A percentile compares a stretch with the other conserved stretches of the same genome.
Conservation (phyloP, 1,284 basidiomycete genomes). For the Xerocomus minutiporus region DNA sequence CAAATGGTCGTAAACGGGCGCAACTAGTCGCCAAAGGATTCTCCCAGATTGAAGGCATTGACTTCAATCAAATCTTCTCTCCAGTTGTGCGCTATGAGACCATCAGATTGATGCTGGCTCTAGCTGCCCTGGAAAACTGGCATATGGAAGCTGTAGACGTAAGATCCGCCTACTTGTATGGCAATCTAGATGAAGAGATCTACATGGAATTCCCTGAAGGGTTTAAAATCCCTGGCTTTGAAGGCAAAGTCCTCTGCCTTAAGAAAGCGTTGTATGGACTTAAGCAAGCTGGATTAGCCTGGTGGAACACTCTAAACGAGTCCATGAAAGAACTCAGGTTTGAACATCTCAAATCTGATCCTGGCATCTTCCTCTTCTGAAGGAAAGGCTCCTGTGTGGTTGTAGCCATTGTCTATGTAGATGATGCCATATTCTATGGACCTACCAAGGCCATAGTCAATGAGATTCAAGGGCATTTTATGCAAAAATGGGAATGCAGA, state of each 20-base stretch:
- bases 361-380: too few relatives aligned
- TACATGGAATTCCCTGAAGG: not conserved
- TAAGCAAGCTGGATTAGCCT: not conserved
- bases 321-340: not conserved
- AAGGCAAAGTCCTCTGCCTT: not conserved
- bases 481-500: too few relatives aligned
- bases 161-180: not conserved
- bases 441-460: too few relatives aligned
- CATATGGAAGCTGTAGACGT: not conserved
- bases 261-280: not conserved
- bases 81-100: slow-evolving; percentile 37
- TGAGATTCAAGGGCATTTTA: too few relatives aligned
- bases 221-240: not conserved
- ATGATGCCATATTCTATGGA: too few relatives aligned
- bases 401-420: too few relatives aligned
- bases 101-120: slow-evolving; percentile 33
- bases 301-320: not conserved
- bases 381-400: too few relatives aligned
- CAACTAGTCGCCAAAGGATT: too few relatives aligned
- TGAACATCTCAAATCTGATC: too few relatives aligned
- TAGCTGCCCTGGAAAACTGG: slow-evolving; percentile 13
- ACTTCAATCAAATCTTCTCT: slow-evolving; percentile 39
- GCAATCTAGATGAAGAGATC: not conserved
- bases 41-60: slow-evolving; percentile 15
- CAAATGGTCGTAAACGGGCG: too few relatives aligned